These are phyloP conservation scores for Psilocybe subaeruginosa DNA, from an alignment of 768 basidiomycete species.

Conservation along the genomic window DNA sequence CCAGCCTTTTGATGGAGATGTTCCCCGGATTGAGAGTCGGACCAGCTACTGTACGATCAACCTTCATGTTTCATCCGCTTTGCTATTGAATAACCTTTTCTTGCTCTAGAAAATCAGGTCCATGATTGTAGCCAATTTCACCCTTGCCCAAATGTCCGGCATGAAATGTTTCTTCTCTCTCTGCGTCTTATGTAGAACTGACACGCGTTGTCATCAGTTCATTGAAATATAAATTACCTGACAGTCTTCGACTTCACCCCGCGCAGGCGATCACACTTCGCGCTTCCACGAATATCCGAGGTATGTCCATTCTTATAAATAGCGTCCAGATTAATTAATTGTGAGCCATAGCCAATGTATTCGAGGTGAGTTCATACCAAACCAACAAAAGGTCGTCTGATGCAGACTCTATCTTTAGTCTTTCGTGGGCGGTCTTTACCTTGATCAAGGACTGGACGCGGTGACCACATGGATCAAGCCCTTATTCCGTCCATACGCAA, in stretches of 20 bases:
- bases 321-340: conserved; percentile 3
- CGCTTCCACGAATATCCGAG: conserved; percentile 74
- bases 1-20: conserved; percentile 60
- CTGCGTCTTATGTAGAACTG: background rate
- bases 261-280: conserved; percentile 75
- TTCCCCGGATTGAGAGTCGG: conserved; percentile 77
- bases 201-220: conserved; percentile 43
- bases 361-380: conserved; percentile 60
- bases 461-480: conserved; percentile 62
- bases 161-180: conserved; percentile 6
- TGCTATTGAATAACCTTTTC: conserved; percentile 7
- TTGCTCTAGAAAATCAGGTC: conserved; percentile 72
- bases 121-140: conserved; percentile 73
- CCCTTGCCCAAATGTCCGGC: conserved; percentile 68
- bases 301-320: conserved; percentile 33
- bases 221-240: conserved; percentile 63
- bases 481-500: conserved; percentile 67
- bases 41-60: conserved; percentile 64
- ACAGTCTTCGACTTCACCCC: conserved; percentile 63
- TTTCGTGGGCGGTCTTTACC: conserved; percentile 78
- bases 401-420: conserved; percentile 44
- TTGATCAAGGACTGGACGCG: conserved; percentile 64
- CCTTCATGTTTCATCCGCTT: background rate
- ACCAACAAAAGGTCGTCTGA: background rate
- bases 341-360: conserved; percentile 62